Percentiles rank a stretch among this genome's conserved stretches.
Conservation (phyloP, 2,329 filamentous ascomycete species). For the Xylariales sp. region DNA sequence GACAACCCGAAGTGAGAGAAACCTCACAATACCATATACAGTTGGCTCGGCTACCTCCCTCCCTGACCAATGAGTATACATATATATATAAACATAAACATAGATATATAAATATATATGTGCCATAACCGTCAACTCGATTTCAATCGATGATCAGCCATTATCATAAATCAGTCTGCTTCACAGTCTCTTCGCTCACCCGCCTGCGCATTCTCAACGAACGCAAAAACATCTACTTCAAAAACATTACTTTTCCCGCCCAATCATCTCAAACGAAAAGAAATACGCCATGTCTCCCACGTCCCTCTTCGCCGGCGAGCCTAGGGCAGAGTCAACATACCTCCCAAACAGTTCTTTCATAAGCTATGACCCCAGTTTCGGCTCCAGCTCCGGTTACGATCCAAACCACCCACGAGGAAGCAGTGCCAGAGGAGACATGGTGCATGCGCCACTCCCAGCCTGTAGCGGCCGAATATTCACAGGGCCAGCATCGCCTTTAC, state of each 20-base stretch:
- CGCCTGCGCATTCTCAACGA: not conserved
- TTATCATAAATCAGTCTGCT: not conserved
- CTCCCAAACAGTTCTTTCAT: not conserved
- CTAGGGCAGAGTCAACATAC: not conserved
- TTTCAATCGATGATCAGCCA: too few species aligned
- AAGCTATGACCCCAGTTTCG: not conserved
- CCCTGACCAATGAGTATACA: not conserved
- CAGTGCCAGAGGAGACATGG: slow-evolving; percentile 2
- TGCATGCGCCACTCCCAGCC: slow-evolving; percentile 35
- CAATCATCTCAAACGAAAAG: not conserved
- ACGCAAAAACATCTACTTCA: not conserved
- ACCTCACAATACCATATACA: not conserved
- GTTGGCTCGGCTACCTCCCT: not conserved
- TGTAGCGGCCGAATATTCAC: slow-evolving; percentile 36
- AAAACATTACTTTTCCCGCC: not conserved
- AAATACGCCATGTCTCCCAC: slow-evolving; percentile 28
- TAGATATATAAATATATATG: not conserved
- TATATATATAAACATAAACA: not conserved
- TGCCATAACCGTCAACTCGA: slow-evolving; percentile 3
- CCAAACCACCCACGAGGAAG: not conserved
- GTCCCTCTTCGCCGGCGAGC: not conserved
- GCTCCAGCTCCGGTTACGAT: not conserved
- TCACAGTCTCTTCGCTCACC: not conserved
- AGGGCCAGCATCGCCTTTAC: not conserved
- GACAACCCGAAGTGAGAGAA: slow-evolving; percentile 12